Conservation (phyloP, 495 filamentous ascomycete genomes). For the Venustampulla echinocandica region DNA sequence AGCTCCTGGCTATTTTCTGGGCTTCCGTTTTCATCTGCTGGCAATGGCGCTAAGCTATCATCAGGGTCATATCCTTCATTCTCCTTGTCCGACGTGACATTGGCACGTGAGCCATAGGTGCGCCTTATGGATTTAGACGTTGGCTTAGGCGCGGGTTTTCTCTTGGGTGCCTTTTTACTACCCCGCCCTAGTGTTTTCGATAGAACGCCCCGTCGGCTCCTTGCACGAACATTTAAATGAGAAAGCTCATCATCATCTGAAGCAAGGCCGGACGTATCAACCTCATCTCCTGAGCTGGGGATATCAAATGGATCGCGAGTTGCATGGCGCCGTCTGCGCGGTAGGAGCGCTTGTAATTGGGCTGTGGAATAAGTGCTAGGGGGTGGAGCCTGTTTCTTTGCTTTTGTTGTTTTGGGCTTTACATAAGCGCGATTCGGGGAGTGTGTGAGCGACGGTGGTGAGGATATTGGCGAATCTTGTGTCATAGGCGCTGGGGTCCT, state of each 20-base stretch:
- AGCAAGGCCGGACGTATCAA: slow-evolving; percentile 18
- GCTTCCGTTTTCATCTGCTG: slow-evolving; percentile 22
- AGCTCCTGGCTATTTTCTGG: slow-evolving; percentile 20
- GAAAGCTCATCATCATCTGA: slow-evolving; percentile 31
- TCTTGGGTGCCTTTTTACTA: slow-evolving; percentile 14
- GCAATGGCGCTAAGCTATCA: slow-evolving; percentile 24
- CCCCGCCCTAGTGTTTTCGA: slow-evolving; percentile 29
- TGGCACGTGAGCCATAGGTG: slow-evolving; percentile 13
- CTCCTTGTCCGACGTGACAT: slow-evolving; percentile 37
- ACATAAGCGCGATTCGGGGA: slow-evolving; percentile 29
- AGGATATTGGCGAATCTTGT: slow-evolving; percentile 22
- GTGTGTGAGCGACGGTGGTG: slow-evolving; percentile 26
- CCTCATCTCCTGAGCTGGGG: slow-evolving; percentile 25
- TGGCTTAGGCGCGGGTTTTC: slow-evolving; percentile 10
- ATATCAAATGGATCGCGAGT: slow-evolving; percentile 32
- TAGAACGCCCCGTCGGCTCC: slow-evolving; percentile 8
- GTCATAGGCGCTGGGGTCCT: slow-evolving; percentile 15
- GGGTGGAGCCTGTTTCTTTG: slow-evolving; percentile 9
- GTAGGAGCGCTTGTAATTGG: slow-evolving; percentile 37
- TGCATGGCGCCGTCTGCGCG: slow-evolving; percentile 35
- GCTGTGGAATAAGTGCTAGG: slow-evolving; percentile 32
- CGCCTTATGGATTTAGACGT: slow-evolving; percentile 13
- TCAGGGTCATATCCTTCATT: slow-evolving; percentile 30
- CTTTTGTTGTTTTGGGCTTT: slow-evolving; percentile 16
- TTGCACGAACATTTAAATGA: slow-evolving; percentile 13